phyloP scores from a whole-genome alignment of 805 yeast species.

The Ogataea wickerhamii region DNA sequence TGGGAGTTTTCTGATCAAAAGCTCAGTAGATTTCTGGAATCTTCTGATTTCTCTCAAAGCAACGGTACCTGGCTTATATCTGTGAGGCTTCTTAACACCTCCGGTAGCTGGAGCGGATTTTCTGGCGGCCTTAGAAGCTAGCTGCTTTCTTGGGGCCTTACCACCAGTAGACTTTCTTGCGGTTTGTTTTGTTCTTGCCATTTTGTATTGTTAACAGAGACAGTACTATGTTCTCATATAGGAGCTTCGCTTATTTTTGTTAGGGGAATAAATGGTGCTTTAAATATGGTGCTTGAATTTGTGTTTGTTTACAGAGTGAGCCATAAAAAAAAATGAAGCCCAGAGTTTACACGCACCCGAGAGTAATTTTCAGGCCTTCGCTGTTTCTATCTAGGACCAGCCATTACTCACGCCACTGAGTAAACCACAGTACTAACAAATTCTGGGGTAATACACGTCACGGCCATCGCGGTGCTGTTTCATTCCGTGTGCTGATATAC shows the following conservation, averaged over 20 bases:
- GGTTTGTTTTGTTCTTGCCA: conserved; percentile 94
- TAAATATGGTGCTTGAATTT: conserved; percentile 2
- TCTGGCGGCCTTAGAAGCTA: conserved; percentile 91
- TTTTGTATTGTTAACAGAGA: conserved; percentile 34
- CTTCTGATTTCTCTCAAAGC: conserved; percentile 96
- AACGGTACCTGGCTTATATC: conserved; percentile 96
- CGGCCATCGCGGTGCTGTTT: conserved; percentile 7
- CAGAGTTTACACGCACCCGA: conserved; percentile 6
- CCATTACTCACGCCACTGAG: conserved; percentile 14
- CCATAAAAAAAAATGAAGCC: conserved; percentile 1
- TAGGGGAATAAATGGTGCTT: neutral
- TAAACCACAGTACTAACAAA: conserved; percentile 12
- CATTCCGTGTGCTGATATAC: no score
- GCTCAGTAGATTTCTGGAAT: conserved; percentile 94
- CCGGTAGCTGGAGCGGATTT: conserved; percentile 89
- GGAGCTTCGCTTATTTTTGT: no score
- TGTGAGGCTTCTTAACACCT: conserved; percentile 92
- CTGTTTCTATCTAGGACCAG: conserved; percentile 7
- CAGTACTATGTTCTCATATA: no score
- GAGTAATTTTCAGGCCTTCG: conserved; percentile 10
- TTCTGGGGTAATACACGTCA: conserved; percentile 6
- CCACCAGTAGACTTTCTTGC: conserved; percentile 96
- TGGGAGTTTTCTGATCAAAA: conserved; percentile 92
- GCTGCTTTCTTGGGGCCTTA: conserved; percentile 92
- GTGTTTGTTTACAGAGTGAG: conserved; percentile 8